Conservation (phyloP, 1,284 basidiomycete genomes). For the Tilletia caries region DNA sequence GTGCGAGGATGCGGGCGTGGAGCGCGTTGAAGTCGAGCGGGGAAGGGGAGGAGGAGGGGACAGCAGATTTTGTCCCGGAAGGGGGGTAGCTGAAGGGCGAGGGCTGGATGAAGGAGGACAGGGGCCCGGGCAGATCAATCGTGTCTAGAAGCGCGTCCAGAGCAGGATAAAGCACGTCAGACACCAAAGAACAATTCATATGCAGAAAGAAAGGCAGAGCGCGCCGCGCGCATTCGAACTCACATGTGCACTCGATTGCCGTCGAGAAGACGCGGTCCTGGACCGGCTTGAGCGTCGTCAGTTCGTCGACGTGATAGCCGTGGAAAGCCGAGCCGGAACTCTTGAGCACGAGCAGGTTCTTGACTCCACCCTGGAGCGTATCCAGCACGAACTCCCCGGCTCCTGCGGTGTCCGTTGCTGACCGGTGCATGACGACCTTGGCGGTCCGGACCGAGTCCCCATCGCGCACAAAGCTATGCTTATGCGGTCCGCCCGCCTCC, state of each 20-base stretch:
- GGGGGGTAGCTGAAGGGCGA: slow-evolving; percentile 6
- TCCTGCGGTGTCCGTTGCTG: slow-evolving; percentile 52
- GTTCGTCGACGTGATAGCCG: slow-evolving; percentile 78
- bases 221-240: neutral
- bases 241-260: slow-evolving; percentile 43
- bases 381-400: slow-evolving; percentile 52
- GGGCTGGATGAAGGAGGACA: slow-evolving; percentile 59
- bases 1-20: slow-evolving; percentile 62
- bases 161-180: neutral
- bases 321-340: slow-evolving; percentile 82
- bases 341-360: slow-evolving; percentile 68
- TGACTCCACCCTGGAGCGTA: slow-evolving; percentile 34
- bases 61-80: neutral
- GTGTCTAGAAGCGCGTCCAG: slow-evolving; percentile 67
- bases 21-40: slow-evolving; percentile 53
- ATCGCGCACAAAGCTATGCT: slow-evolving; percentile 79
- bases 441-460: slow-evolving; percentile 81
- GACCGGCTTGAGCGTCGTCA: slow-evolving; percentile 67
- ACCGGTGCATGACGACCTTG: slow-evolving; percentile 58
- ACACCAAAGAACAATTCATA: neutral
- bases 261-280: slow-evolving; percentile 50
- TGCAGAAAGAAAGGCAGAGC: neutral
- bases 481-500: slow-evolving; percentile 60
- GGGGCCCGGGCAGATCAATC: slow-evolving; percentile 58
- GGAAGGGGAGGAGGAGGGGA: slow-evolving; percentile 15